These are phyloP conservation scores for Alternaria incomplexa DNA, from an alignment of 2,329 filamentous ascomycete species.

Conservation along the genomic window DNA sequence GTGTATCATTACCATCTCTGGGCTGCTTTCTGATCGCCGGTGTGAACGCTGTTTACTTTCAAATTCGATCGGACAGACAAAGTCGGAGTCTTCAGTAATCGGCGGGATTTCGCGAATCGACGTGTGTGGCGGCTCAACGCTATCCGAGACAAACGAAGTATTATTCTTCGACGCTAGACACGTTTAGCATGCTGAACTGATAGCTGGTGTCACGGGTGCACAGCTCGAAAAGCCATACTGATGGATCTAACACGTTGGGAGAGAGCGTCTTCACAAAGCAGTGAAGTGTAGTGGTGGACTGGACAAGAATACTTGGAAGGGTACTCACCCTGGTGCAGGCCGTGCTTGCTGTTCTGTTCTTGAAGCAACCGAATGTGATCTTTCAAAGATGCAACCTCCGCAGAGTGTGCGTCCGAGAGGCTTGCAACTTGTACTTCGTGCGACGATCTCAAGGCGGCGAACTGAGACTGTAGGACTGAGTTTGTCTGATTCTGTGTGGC, in stretches of 20 bases:
- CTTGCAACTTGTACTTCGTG: slow-evolving; percentile 50
- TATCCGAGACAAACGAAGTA: slow-evolving; percentile 33
- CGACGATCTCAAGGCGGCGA: slow-evolving; percentile 43
- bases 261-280: background rate
- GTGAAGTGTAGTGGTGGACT: slow-evolving; percentile 1
- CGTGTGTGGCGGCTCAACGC: slow-evolving; percentile 26
- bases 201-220: slow-evolving; percentile 8
- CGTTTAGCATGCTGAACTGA: slow-evolving; percentile 22
- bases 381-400: slow-evolving; percentile 48
- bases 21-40: slow-evolving; percentile 23
- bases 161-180: slow-evolving; percentile 38
- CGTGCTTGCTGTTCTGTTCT: slow-evolving; percentile 30
- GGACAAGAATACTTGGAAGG: background rate
- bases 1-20: slow-evolving; percentile 33
- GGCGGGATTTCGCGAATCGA: slow-evolving; percentile 27
- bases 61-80: slow-evolving; percentile 27
- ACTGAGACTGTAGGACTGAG: slow-evolving; percentile 43
- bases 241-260: background rate
- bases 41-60: slow-evolving; percentile 37
- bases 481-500: slow-evolving; percentile 41
- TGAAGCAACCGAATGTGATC: slow-evolving; percentile 50
- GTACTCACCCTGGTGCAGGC: slow-evolving; percentile 39
- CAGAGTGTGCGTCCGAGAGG: slow-evolving; percentile 47
- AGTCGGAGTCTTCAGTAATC: slow-evolving; percentile 22
- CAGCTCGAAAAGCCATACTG: background rate